Evolutionary conservation across 2,329 filamentous ascomycete genomes (phyloP).

Genomic region (Cladosporium velox): DNA sequence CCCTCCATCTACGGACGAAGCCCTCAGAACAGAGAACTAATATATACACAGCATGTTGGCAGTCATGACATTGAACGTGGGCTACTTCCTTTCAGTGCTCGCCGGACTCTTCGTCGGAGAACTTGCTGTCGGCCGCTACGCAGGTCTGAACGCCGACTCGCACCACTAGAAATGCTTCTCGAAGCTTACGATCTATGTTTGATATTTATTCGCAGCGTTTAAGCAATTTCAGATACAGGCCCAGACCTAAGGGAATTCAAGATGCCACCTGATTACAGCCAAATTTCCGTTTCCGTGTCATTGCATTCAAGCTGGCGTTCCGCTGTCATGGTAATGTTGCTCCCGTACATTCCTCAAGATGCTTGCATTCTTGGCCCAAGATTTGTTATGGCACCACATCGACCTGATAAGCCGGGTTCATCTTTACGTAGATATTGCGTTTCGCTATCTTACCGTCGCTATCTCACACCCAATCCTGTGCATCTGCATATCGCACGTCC

Average conservation of each 20-base stretch:
- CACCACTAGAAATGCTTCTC: constrained; percentile 24
- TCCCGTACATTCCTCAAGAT: constrained; percentile 3
- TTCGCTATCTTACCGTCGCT: not conserved
- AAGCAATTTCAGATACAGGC: constrained; percentile 13
- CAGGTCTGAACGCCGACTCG: constrained; percentile 47
- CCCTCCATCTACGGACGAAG: not conserved
- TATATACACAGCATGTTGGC: constrained; percentile 72
- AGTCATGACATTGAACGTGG: constrained; percentile 86
- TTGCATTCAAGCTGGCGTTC: not conserved
- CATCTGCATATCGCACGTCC: constrained; percentile 7
- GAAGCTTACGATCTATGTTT: constrained; percentile 12
- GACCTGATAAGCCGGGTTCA: constrained; percentile 2
- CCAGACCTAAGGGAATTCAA: not conserved
- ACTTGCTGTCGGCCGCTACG: constrained; percentile 73
- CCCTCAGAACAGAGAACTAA: constrained; percentile 22
- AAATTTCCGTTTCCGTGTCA: not conserved
- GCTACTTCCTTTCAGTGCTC: constrained; percentile 80
- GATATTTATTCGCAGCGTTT: constrained; percentile 14
- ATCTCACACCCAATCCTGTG: not conserved
- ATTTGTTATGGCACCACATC: constrained; percentile 14
- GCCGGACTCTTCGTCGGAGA: constrained; percentile 83
- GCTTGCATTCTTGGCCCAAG: constrained; percentile 11
- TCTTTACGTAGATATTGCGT: not conserved
- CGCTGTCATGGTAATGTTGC: not conserved
- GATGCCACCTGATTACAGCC: not conserved